Conservation (phyloP, 2,329 filamentous ascomycete genomes). For the Ophiocordyceps sinensis region DNA sequence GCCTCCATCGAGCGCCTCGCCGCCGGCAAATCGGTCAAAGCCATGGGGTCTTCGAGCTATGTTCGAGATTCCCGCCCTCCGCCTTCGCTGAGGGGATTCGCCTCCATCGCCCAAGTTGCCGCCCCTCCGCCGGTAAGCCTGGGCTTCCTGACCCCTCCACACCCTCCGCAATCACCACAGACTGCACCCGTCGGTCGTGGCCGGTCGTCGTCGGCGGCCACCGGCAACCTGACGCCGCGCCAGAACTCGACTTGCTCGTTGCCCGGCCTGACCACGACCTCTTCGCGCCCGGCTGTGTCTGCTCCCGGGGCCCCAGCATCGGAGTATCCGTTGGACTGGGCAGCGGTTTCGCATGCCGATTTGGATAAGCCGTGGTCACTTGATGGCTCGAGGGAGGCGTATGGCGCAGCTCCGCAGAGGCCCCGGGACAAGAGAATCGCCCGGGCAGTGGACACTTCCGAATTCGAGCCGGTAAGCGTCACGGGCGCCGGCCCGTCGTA, state of each 20-base stretch:
- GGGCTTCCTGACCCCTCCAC: not conserved
- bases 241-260: conserved; percentile 10
- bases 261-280: conserved; percentile 6
- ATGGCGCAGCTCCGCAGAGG: not conserved
- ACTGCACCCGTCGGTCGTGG: not conserved
- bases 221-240: conserved; percentile 4
- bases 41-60: conserved; percentile 3
- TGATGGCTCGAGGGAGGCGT: not conserved
- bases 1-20: conserved; percentile 11
- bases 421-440: conserved; percentile 8
- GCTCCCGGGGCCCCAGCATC: conserved; percentile 5
- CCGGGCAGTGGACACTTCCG: conserved; percentile 13
- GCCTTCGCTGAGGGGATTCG: conserved; percentile 16
- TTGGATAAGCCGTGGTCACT: not conserved
- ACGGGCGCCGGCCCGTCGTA: conserved; percentile 5
- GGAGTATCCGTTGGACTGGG: conserved; percentile 3
- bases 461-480: conserved; percentile 17
- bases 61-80: conserved; percentile 13
- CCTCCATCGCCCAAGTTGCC: conserved; percentile 7
- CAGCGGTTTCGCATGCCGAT: conserved; percentile 2
- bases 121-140: not conserved
- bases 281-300: conserved; percentile 3
- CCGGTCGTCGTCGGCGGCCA: conserved; percentile 1
- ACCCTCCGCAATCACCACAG: too few relatives aligned
- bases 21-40: conserved; percentile 5